Evolutionary conservation across 2,329 filamentous ascomycete species (phyloP).

Genomic region (Pseudopithomyces chartarum): DNA sequence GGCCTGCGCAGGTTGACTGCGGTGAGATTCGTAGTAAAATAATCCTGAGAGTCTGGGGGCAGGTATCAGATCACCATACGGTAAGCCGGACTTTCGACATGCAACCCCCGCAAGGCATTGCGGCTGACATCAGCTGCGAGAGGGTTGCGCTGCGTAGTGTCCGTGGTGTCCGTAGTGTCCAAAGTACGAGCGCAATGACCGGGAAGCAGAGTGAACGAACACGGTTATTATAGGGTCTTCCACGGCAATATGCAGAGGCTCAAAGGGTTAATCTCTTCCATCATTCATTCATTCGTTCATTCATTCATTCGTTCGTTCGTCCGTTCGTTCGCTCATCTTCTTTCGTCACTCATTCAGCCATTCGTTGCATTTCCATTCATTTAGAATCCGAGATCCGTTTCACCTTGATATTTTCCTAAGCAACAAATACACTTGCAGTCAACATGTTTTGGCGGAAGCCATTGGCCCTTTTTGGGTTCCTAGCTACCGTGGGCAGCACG

Average conservation of each 20-base stretch:
- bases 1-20: not conserved
- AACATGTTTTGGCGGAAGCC: conserved; percentile 1
- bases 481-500: conserved; percentile 2
- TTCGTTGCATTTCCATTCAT: not conserved
- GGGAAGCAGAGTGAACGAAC: not conserved
- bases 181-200: not conserved
- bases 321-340: conserved; percentile 1
- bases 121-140: not conserved
- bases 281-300: not conserved
- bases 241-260: not conserved
- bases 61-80: not conserved
- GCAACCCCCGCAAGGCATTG: not conserved
- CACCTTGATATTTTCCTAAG: not conserved
- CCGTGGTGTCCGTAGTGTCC: not conserved
- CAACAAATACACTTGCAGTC: not conserved
- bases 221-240: not conserved
- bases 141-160: not conserved
- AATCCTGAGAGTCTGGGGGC: not conserved
- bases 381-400: not conserved
- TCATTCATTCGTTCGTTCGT: not conserved
- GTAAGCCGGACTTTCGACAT: not conserved
- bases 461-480: conserved; percentile 1
- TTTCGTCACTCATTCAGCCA: conserved; percentile 1
- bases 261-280: not conserved
- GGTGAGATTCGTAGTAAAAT: not conserved